phyloP scores from a whole-genome alignment of 768 basidiomycete genomes.

The Leccinellum luteum region DNA sequence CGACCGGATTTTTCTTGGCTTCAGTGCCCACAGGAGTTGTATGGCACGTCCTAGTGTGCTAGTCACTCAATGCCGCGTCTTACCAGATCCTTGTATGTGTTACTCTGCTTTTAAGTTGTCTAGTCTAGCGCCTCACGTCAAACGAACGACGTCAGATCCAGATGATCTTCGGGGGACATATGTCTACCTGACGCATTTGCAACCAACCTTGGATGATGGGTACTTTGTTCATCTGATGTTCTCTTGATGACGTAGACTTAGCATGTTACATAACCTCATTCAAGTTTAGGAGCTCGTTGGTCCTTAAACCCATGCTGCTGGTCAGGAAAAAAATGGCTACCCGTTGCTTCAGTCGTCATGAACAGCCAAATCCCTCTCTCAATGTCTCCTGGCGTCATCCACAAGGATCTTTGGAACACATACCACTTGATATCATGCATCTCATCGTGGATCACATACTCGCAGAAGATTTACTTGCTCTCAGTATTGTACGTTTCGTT shows the following conservation, averaged over 20 bases:
- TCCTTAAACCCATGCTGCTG: not conserved
- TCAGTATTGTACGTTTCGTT: slow-evolving; percentile 1
- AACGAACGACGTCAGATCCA: not conserved
- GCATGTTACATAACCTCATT: not conserved
- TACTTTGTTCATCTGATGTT: no score
- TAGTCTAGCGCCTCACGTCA: not conserved
- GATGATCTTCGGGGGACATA: no score
- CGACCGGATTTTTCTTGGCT: not conserved
- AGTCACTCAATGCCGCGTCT: no score
- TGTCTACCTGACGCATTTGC: not conserved
- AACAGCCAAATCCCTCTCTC: not conserved
- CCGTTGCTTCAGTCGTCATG: not conserved
- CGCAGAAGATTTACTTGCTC: slow-evolving; percentile 1
- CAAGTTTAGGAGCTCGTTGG: not conserved
- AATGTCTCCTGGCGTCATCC: not conserved
- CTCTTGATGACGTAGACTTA: not conserved
- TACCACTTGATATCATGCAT: slow-evolving; percentile 2
- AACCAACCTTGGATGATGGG: not conserved
- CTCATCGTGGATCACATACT: not conserved
- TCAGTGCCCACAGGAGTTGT: not conserved
- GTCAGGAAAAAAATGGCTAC: not conserved
- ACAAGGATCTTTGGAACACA: slow-evolving; percentile 1
- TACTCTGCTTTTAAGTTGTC: no score
- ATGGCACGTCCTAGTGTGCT: no score
- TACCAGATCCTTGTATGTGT: no score